These are phyloP conservation scores for Periconia sp. DNA, from an alignment of 2,329 filamentous ascomycete genomes.

Conservation along the genomic window DNA sequence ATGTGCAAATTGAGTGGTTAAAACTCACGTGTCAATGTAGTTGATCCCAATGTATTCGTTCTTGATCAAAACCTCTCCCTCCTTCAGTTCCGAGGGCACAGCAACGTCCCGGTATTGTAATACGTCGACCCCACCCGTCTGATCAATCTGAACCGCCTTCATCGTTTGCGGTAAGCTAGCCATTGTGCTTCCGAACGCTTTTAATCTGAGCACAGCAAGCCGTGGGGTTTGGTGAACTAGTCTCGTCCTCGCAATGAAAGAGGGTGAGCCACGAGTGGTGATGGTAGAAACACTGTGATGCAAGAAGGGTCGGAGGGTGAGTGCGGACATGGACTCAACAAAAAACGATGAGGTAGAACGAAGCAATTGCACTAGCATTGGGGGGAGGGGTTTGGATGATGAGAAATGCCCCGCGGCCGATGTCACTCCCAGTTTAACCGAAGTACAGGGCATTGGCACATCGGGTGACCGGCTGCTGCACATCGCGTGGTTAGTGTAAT, in stretches of 20 bases:
- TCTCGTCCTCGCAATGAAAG: neutral
- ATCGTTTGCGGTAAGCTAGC: constrained; percentile 64
- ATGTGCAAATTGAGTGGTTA: neutral
- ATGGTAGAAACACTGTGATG: neutral
- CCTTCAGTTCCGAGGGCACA: constrained; percentile 67
- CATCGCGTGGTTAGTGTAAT: too few species aligned
- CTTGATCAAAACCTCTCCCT: constrained; percentile 76
- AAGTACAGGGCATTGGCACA: too few species aligned
- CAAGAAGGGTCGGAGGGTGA: neutral
- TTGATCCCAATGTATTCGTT: constrained; percentile 83
- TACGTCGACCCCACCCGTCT: constrained; percentile 72
- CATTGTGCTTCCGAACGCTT: constrained; percentile 32
- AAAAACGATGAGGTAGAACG: neutral
- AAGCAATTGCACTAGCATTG: too few species aligned
- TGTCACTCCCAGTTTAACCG: too few species aligned
- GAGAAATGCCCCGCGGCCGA: too few species aligned
- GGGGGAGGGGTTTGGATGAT: too few species aligned
- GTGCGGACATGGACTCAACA: neutral
- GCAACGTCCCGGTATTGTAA: constrained; percentile 70
- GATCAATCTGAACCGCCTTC: constrained; percentile 72
- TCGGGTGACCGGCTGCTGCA: too few species aligned
- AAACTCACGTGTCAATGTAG: constrained; percentile 75
- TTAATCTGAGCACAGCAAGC: neutral
- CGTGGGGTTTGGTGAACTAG: neutral
- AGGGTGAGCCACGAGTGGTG: neutral